These are phyloP conservation scores for Xerocomus potaroensis DNA, from an alignment of 768 basidiomycete species.

Conservation along the genomic window DNA sequence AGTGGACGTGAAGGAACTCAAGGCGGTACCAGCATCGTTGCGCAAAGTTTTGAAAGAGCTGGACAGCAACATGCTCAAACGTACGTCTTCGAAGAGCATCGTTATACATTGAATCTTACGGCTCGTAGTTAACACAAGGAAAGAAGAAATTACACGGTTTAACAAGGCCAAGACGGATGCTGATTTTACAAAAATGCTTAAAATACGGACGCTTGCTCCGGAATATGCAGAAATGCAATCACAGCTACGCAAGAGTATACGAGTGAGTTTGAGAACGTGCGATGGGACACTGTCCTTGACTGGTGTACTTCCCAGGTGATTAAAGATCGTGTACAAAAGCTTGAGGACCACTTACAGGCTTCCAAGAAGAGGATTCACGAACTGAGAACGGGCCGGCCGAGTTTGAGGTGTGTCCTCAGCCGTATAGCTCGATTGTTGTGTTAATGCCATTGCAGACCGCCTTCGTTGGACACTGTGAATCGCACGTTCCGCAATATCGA, in stretches of 20 bases:
- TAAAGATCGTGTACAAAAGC: conserved; percentile 68
- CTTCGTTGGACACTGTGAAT: conserved; percentile 78
- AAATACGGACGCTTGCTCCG: conserved; percentile 75
- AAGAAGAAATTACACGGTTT: conserved; percentile 80
- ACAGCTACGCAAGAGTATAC: conserved; percentile 64
- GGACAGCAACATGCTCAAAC: conserved; percentile 64
- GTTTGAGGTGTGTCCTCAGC: conserved; percentile 49
- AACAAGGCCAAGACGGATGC: conserved; percentile 73
- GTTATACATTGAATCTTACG: not conserved
- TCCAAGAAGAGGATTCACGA: conserved; percentile 68
- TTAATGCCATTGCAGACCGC: conserved; percentile 50
- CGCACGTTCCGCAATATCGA: conserved; percentile 86
- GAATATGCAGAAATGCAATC: conserved; percentile 84
- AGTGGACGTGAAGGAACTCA: conserved; percentile 49
- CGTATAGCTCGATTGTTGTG: not conserved
- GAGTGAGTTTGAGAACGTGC: conserved; percentile 43
- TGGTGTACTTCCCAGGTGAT: conserved; percentile 45
- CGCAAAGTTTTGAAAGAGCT: conserved; percentile 48
- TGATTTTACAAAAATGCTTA: conserved; percentile 73
- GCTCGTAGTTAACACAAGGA: conserved; percentile 65
- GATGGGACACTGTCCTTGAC: not conserved
- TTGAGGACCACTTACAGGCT: conserved; percentile 67
- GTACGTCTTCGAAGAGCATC: conserved; percentile 32
- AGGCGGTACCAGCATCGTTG: conserved; percentile 38
- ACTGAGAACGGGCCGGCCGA: conserved; percentile 56